These are phyloP conservation scores for Solanum hybrid DNA, from an alignment of 305 asterid species.

Conservation along the genomic window DNA sequence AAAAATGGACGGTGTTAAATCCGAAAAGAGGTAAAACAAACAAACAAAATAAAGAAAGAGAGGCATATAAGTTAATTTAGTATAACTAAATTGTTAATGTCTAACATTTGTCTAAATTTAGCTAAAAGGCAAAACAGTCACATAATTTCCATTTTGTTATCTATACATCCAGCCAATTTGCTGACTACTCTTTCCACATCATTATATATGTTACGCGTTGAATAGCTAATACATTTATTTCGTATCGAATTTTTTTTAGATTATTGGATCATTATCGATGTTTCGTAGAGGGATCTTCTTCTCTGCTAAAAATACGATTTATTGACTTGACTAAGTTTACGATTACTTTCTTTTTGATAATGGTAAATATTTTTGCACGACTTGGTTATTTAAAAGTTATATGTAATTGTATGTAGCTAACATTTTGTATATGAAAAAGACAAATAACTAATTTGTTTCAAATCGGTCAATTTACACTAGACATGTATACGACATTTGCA, in stretches of 20 bases:
- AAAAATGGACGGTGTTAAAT: background rate
- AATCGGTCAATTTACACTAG: background rate
- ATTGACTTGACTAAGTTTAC: background rate
- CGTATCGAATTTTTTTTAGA: fast-evolving
- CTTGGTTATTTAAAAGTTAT: background rate
- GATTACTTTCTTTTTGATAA: background rate
- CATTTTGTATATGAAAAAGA: background rate
- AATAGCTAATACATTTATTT: background rate
- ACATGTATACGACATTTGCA: background rate
- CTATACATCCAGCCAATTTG: background rate
- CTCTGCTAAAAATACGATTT: background rate
- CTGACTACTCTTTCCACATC: background rate
- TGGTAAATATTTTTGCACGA: background rate
- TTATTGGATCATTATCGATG: background rate
- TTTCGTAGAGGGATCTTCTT: background rate
- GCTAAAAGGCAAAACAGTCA: background rate
- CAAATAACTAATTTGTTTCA: background rate
- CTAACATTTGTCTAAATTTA: background rate
- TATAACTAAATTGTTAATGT: background rate
- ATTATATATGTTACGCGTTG: too few species aligned
- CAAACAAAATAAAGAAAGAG: background rate
- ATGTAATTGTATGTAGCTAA: background rate
- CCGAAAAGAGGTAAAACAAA: background rate
- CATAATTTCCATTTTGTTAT: background rate
- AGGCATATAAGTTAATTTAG: background rate